Evolutionary conservation across 192 early-diverging fungal genomes (phyloP).

Genomic region (Entophlyctis helioformis): DNA sequence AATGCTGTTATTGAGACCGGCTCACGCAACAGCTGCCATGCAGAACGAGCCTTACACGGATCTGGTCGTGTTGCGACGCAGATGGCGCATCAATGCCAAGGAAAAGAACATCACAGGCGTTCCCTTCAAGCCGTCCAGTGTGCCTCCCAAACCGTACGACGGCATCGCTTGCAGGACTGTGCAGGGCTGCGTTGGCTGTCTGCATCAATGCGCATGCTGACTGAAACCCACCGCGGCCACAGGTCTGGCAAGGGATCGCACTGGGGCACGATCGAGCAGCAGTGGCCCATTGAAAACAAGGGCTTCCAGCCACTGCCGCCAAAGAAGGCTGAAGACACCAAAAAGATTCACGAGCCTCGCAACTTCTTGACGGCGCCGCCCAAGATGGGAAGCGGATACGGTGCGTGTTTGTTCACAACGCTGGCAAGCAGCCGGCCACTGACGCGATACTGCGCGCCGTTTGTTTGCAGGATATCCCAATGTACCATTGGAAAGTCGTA

Average conservation of each 20-base stretch:
- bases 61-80: conserved; percentile 26
- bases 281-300: conserved; percentile 36
- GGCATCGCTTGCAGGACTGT: too few relatives aligned
- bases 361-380: conserved; percentile 41
- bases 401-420: conserved; percentile 9
- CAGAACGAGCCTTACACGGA: conserved; percentile 47
- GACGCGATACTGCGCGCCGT: not conserved
- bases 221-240: too few relatives aligned
- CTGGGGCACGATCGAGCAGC: conserved; percentile 44
- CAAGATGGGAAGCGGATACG: conserved; percentile 42
- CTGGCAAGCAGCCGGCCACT: not conserved
- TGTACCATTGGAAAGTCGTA: conserved; percentile 41
- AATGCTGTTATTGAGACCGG: too few relatives aligned
- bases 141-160: conserved; percentile 45
- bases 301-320: conserved; percentile 8
- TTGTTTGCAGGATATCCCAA: conserved; percentile 25
- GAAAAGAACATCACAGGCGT: conserved; percentile 34
- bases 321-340: conserved; percentile 16
- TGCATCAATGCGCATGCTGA: too few relatives aligned
- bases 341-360: too few relatives aligned
- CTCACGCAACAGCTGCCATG: not conserved
- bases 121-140: conserved; percentile 38
- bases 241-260: conserved; percentile 40
- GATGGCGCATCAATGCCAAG: conserved; percentile 33
- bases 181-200: too few relatives aligned